Percentiles rank a stretch among this genome's conserved stretches.
Evolutionary conservation across 2,329 filamentous ascomycete genomes (phyloP).

Genomic region (Nothophoma quercina): DNA sequence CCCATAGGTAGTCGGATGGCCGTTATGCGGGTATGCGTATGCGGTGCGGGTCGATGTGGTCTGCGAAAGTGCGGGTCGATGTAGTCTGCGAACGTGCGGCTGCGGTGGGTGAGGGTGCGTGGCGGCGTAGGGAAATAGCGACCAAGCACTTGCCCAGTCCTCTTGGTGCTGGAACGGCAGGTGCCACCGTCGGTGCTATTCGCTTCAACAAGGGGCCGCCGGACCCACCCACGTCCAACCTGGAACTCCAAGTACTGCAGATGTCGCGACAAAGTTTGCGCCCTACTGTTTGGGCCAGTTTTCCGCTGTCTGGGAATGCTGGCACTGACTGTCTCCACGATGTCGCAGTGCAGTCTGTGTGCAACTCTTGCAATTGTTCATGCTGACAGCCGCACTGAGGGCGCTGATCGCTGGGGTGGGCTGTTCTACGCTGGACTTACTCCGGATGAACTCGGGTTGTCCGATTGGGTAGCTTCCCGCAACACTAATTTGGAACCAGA

Average conservation of each 20-base stretch:
- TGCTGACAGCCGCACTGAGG: not conserved
- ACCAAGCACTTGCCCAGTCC: not conserved
- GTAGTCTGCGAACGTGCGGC: not conserved
- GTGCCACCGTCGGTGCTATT: not conserved
- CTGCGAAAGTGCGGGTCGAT: not conserved
- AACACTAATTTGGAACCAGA: not conserved
- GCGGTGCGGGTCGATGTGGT: not conserved
- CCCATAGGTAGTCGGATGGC: slow-evolving; percentile 40
- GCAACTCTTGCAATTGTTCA: not conserved
- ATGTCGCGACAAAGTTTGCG: not conserved
- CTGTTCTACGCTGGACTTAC: not conserved
- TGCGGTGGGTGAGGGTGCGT: not conserved
- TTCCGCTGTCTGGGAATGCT: not conserved
- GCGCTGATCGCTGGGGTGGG: slow-evolving; percentile 1
- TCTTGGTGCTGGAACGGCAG: not conserved
- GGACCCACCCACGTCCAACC: not conserved
- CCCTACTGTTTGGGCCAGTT: too few relatives aligned
- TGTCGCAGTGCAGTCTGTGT: not conserved
- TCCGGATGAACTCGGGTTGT: slow-evolving; percentile 7
- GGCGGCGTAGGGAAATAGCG: slow-evolving; percentile 5
- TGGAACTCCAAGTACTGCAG: slow-evolving; percentile 1
- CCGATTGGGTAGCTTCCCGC: not conserved
- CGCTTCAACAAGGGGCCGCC: not conserved
- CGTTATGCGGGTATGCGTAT: slow-evolving; percentile 22
- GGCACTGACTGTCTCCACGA: not conserved